Percentiles rank a stretch among this genome's conserved stretches.
These are phyloP conservation scores for Fusarium sp. DNA, from an alignment of 2,329 filamentous ascomycete species.

Conservation along the genomic window DNA sequence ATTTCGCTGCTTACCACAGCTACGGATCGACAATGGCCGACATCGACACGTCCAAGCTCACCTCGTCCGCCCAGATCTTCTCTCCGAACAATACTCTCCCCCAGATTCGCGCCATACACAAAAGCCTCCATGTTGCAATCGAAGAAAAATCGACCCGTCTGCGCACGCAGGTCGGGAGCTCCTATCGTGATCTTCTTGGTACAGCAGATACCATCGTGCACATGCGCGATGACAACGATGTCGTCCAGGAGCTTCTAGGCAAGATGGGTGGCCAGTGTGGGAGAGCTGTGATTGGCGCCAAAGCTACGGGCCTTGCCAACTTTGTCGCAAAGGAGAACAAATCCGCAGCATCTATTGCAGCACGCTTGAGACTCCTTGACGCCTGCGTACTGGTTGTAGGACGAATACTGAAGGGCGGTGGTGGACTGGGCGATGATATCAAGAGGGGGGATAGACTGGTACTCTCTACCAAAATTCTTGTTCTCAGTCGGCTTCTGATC, in stretches of 20 bases:
- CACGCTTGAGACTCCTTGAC: constrained; percentile 62
- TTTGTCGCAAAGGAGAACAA: constrained; percentile 54
- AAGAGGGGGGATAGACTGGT: constrained; percentile 64
- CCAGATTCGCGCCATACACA: constrained; percentile 72
- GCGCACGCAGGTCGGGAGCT: constrained; percentile 71
- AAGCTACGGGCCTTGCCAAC: constrained; percentile 66
- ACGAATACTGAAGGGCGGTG: constrained; percentile 59
- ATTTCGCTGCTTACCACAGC: constrained; percentile 4
- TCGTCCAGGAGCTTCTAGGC: constrained; percentile 76
- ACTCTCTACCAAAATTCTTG: constrained; percentile 75
- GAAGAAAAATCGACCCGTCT: constrained; percentile 72
- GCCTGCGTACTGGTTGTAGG: constrained; percentile 62
- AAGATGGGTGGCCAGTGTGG: constrained; percentile 83
- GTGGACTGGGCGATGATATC: constrained; percentile 44
- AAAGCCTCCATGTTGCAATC: constrained; percentile 66
- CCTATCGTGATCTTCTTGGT: constrained; percentile 88
- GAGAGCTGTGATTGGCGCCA: constrained; percentile 73
- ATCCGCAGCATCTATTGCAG: constrained; percentile 49
- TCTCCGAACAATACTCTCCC: constrained; percentile 67
- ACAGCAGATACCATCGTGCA: constrained; percentile 94
- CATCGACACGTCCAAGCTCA: constrained; percentile 60
- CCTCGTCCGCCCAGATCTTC: constrained; percentile 66
- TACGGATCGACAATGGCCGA: constrained; percentile 51
- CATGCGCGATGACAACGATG: constrained; percentile 83
- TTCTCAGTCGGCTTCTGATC: constrained; percentile 78